A percentile compares a stretch with the other conserved stretches of the same genome.
Evolutionary conservation across 495 filamentous ascomycete genomes (phyloP).

Genomic region (Xylaria nigripes): DNA sequence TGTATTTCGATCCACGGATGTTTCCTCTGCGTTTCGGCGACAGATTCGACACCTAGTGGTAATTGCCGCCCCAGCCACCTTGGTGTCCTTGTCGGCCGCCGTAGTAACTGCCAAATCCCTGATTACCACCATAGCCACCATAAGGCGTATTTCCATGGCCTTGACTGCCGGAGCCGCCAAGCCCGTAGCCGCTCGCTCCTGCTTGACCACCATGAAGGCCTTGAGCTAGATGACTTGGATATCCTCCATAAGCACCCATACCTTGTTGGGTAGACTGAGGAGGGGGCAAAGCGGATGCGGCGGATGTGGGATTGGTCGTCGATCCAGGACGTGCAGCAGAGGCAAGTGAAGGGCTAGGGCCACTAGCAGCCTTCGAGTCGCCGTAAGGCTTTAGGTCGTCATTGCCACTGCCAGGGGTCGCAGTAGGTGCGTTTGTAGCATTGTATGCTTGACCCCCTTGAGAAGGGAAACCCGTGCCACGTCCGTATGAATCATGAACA

Average conservation of each 20-base stretch:
- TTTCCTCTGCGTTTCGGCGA: constrained; percentile 10
- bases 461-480: constrained; percentile 49
- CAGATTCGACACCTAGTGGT: constrained; percentile 37
- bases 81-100: constrained; percentile 39
- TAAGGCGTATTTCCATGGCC: constrained; percentile 49
- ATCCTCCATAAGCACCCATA: constrained; percentile 61
- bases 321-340: constrained; percentile 78
- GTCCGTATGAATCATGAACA: constrained; percentile 72
- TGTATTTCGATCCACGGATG: not conserved
- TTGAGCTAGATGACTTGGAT: constrained; percentile 60
- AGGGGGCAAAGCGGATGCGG: constrained; percentile 62
- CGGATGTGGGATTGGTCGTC: constrained; percentile 63
- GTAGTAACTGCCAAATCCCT: constrained; percentile 47
- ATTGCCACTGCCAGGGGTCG: constrained; percentile 44
- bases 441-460: constrained; percentile 63
- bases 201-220: constrained; percentile 55
- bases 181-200: constrained; percentile 61
- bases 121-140: constrained; percentile 47
- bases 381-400: constrained; percentile 74
- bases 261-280: constrained; percentile 59
- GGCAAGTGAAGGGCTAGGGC: constrained; percentile 76
- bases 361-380: constrained; percentile 55
- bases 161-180: constrained; percentile 55
- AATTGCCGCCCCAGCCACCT: constrained; percentile 65
- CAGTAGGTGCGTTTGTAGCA: constrained; percentile 54